phyloP scores from a whole-genome alignment of 768 basidiomycete genomes.

The Rhodotorula taiwanensis region DNA sequence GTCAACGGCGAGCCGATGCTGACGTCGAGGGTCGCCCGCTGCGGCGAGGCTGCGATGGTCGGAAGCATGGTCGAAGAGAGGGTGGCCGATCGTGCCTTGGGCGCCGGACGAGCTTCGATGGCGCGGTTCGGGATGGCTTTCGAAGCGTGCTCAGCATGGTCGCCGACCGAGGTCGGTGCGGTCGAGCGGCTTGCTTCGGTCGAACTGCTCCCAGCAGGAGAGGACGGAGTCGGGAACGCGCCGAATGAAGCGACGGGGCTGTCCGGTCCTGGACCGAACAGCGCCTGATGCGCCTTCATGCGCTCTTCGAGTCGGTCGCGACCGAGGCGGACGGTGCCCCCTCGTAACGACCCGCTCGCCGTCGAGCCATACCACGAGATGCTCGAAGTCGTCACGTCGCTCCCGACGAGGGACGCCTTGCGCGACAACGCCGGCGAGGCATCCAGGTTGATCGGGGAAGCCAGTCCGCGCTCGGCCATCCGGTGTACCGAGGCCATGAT shows the following conservation, averaged over 20 bases:
- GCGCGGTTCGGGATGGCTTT: constrained; percentile 1
- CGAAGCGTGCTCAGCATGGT: not conserved
- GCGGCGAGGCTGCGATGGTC: constrained; percentile 15
- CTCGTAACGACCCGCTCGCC: constrained; percentile 15
- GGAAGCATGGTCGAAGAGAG: constrained; percentile 32
- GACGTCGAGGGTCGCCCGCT: constrained; percentile 9
- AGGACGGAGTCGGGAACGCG: not conserved
- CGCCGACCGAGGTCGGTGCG: constrained; percentile 1
- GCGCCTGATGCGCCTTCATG: constrained; percentile 26
- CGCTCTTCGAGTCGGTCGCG: constrained; percentile 23
- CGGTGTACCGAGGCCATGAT: too few species aligned
- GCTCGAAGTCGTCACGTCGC: constrained; percentile 22
- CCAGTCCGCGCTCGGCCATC: not conserved
- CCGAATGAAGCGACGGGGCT: constrained; percentile 16
- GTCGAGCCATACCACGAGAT: constrained; percentile 31
- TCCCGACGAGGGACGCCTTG: constrained; percentile 29
- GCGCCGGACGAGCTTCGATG: constrained; percentile 22
- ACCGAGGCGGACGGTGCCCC: constrained; percentile 11
- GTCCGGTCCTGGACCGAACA: constrained; percentile 2
- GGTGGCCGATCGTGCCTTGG: constrained; percentile 30
- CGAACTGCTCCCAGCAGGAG: not conserved
- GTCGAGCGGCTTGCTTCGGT: not conserved
- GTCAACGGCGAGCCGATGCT: constrained; percentile 24
- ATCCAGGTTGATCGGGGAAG: not conserved
- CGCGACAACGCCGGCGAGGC: constrained; percentile 18